Evolutionary conservation across 2,329 filamentous ascomycete species (phyloP).

Genomic region (Colletotrichum zoysiae): DNA sequence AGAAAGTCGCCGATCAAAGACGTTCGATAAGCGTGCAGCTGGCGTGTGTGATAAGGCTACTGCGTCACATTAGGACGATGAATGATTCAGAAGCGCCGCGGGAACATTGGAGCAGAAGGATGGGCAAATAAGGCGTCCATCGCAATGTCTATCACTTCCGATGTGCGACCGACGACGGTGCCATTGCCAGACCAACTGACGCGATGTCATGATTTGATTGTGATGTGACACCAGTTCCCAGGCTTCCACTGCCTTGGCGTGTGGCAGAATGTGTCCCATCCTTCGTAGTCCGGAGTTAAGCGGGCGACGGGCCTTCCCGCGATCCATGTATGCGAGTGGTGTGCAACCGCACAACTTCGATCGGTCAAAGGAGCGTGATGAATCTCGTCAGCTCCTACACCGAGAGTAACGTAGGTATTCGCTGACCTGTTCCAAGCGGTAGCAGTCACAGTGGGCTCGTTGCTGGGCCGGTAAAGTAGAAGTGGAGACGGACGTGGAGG

Average conservation of each 20-base stretch:
- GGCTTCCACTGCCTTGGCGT: neutral
- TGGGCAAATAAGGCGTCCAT: constrained; percentile 26
- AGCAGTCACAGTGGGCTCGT: constrained; percentile 20
- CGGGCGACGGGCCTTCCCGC: constrained; percentile 34
- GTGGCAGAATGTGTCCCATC: constrained; percentile 17
- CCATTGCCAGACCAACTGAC: constrained; percentile 3
- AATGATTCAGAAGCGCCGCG: neutral
- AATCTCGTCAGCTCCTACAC: constrained; percentile 7
- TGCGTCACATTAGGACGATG: constrained; percentile 6
- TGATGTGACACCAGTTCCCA: constrained; percentile 20
- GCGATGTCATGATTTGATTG: constrained; percentile 9
- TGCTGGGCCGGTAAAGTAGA: neutral
- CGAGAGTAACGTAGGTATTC: neutral
- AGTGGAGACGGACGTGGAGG: constrained; percentile 13
- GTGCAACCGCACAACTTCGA: constrained; percentile 25
- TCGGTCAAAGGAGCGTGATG: constrained; percentile 1
- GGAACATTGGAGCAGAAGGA: neutral
- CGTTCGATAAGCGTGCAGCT: constrained; percentile 18
- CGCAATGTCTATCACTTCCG: constrained; percentile 3
- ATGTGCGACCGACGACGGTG: constrained; percentile 11
- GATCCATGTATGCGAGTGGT: constrained; percentile 12
- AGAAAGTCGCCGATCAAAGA: constrained; percentile 20
- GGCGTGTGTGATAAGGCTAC: constrained; percentile 16
- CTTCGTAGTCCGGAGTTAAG: constrained; percentile 27
- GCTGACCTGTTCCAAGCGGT: constrained; percentile 7